These are phyloP conservation scores for Rhodotorula sp. DNA, from an alignment of 1,284 basidiomycete genomes.

Conservation along the genomic window DNA sequence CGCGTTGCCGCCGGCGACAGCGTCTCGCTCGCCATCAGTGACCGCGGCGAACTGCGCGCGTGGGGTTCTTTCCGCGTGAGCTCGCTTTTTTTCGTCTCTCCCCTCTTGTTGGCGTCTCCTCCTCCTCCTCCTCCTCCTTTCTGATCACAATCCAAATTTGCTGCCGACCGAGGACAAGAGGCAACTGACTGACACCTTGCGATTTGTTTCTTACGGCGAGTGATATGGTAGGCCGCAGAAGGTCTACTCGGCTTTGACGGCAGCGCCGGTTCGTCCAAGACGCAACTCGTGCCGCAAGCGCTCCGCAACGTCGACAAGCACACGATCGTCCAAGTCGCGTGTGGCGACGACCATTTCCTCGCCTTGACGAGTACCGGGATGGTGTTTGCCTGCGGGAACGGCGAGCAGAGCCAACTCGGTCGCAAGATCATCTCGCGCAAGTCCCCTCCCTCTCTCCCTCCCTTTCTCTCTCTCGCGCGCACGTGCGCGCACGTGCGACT, in stretches of 20 bases:
- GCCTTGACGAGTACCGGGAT: constrained; percentile 79
- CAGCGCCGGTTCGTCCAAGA: constrained; percentile 51
- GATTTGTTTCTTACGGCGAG: background rate
- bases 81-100: constrained; percentile 23
- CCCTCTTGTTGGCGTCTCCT: background rate
- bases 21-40: constrained; percentile 48
- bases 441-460: background rate
- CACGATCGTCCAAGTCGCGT: constrained; percentile 70
- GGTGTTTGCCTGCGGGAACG: constrained; percentile 75
- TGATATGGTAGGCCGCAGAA: constrained; percentile 58
- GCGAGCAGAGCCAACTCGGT: constrained; percentile 57
- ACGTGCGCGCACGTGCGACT: background rate
- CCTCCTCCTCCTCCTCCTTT: no score
- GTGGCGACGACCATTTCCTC: constrained; percentile 82
- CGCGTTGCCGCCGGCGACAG: constrained; percentile 48
- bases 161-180: no score
- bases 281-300: constrained; percentile 53
- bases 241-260: constrained; percentile 82
- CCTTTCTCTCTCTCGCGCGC: background rate
- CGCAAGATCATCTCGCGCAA: constrained; percentile 62
- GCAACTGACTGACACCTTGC: background rate
- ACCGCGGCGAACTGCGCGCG: constrained; percentile 67
- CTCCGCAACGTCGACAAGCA: constrained; percentile 51
- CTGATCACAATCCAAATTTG: background rate
- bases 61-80: constrained; percentile 92